Base-by-base conservation (phyloP, 352 stramenopile species). In the Phytophthora citrophthora region DNA sequence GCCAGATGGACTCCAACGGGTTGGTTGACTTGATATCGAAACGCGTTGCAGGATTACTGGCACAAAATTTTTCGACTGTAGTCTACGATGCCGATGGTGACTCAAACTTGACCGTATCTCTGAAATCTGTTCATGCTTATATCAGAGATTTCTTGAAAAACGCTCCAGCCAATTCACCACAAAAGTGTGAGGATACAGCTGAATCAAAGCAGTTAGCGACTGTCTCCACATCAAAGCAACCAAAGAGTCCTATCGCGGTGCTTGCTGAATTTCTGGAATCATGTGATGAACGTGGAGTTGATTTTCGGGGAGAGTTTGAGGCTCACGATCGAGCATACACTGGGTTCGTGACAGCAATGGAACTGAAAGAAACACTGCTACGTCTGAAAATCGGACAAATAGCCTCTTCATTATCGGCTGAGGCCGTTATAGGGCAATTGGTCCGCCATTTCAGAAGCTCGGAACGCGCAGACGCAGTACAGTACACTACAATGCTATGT, bases 351-450 rank as follows among this genome's bases (percentile, higher is more conserved):
- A 56, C 63, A 10, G 79, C 75, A 39, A 63, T 84, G 27, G 62
- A 89, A 18, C 72, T 93, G 40, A 91, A 91, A 59, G 60, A 77
- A 11, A 69, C 71, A 10, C 31, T 93, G 3, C 26, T 88, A 10
- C 65, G 78, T 4, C 55, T 83, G 1, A 65, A 72, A 3, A 60
- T 88, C 43, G 55, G 53, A 31, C 55, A 74, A 43, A 56, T 74
- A 26, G 18, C 50, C 15, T 38, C 29, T 11, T 31, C 72, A 27
- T 34, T 32, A 41, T 56, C 55, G 5, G 48, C 70, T 16, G 81
- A 92, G 34, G 31, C 54, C 6, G 46, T 77, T 4, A 76, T 92
- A 36, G 83, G 81, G 9, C 56, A 83, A 8, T 53, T 92, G 4
- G 76, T 91, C 36, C 76, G 79, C n/a, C 69, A 83, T 24, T 92